phyloP scores from a whole-genome alignment of 1,284 basidiomycete genomes.

The Malassezia cuniculi region DNA sequence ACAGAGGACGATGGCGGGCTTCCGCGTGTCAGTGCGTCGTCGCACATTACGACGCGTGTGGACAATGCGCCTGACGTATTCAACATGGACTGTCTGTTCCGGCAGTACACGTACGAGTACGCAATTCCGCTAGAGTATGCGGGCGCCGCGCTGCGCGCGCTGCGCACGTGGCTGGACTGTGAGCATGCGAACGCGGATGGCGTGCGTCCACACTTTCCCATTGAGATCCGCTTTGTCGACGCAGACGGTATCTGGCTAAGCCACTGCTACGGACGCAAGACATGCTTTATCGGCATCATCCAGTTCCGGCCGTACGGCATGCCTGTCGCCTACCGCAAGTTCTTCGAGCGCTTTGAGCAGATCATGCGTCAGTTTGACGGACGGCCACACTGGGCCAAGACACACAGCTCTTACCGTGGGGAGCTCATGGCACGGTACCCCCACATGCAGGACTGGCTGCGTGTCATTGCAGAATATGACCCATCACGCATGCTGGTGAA shows the following conservation, averaged over 20 bases:
- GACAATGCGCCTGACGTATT: constrained; percentile 35
- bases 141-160: constrained; percentile 57
- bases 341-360: constrained; percentile 68
- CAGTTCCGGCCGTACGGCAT: constrained; percentile 86
- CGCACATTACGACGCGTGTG: constrained; percentile 20
- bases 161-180: constrained; percentile 60
- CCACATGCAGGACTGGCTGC: constrained; percentile 65
- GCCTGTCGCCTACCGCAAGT: constrained; percentile 68
- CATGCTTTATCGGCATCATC: constrained; percentile 89
- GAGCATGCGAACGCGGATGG: constrained; percentile 58
- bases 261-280: constrained; percentile 65
- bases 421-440: constrained; percentile 64
- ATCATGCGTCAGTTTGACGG: constrained; percentile 64
- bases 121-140: constrained; percentile 59
- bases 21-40: not conserved
- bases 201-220: constrained; percentile 73
- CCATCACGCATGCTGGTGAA: constrained; percentile 61
- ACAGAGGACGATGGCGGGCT: not conserved
- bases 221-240: constrained; percentile 81
- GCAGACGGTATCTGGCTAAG: constrained; percentile 87
- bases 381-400: constrained; percentile 93
- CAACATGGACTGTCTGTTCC: constrained; percentile 45
- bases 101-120: constrained; percentile 57
- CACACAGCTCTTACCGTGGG: constrained; percentile 62
- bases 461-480: constrained; percentile 61